Percentiles rank a stretch among this genome's conserved stretches.
Conservation (phyloP, 805 yeast genomes). For the Suhomyces sp. region DNA sequence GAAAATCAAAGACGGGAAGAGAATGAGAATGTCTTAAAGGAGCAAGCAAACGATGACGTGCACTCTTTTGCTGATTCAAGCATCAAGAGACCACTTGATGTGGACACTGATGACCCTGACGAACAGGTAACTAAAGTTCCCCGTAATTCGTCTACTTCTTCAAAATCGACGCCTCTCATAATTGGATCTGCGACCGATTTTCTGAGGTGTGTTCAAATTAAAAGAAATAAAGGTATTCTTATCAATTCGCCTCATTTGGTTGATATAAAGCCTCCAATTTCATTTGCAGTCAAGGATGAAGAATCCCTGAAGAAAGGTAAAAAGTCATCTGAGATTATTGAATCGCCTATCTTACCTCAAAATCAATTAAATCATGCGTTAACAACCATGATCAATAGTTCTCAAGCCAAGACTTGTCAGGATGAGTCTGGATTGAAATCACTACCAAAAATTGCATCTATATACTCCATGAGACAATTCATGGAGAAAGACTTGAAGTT, state of each 20-base stretch:
- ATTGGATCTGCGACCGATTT: conserved; percentile 47
- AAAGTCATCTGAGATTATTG: conserved; percentile 6
- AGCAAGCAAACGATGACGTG: background rate
- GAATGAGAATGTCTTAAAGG: background rate
- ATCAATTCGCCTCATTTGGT: conserved; percentile 50
- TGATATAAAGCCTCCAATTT: conserved; percentile 38
- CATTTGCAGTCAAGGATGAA: conserved; percentile 6
- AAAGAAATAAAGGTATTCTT: conserved; percentile 51
- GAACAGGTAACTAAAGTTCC: too few relatives aligned
- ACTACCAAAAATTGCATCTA: conserved; percentile 41
- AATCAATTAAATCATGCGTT: conserved; percentile 14
- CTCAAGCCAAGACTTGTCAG: conserved; percentile 8
- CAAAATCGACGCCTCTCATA: conserved; percentile 35
- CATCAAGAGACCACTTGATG: too few relatives aligned
- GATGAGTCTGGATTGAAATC: conserved; percentile 16
- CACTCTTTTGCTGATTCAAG: too few relatives aligned
- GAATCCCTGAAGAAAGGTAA: conserved; percentile 9
- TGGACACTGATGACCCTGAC: too few relatives aligned
- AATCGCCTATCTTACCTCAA: conserved; percentile 12
- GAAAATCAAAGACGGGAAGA: too few relatives aligned
- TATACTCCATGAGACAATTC: conserved; percentile 57
- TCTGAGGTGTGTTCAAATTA: conserved; percentile 45
- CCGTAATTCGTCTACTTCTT: too few relatives aligned
- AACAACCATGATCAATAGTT: conserved; percentile 2
- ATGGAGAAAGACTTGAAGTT: conserved; percentile 53